Base-by-base conservation (phyloP, 2,329 filamentous ascomycete species). In the Xylariaceae sp. region DNA sequence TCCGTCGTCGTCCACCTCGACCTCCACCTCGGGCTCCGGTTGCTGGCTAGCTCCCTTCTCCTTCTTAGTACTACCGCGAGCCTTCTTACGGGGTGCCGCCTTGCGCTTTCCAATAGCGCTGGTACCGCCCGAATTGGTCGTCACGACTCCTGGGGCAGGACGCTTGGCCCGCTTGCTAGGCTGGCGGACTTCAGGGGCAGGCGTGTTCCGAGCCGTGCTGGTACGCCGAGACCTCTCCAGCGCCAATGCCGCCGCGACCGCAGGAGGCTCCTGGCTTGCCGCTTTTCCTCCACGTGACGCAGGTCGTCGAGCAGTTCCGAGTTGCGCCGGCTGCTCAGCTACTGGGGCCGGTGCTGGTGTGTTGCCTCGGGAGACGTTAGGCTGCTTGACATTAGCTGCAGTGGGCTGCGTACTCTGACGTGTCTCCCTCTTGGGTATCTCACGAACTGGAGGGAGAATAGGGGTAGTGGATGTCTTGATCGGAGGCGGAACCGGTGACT, bases 81-180 rank as follows among this genome's bases (percentile, higher is more conserved):
- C 78, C 73, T 86, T 90, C 77, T 86, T 89, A 67, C 79, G 82
- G 2, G 87, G 86, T 57, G 87, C 85, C 23, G 84, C 84, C 72
- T 88, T 88, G 51, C 89, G 82, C 75, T 85, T 88, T 60, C 88
- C 88, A 59, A 90, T 85, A 61, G 87, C 89, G 68, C 82, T 85
- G 70, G 78, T 85, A 69, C 82, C 81, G 68, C 82, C 82, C 66
- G 80, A 81, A 72, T 79, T 83, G 42, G 81, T 85, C 64, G 79
- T 89, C 67, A 92, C 83, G 64, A 89, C 80, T 59, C 88, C 88
- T 9, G 88, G 89, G 35, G 87, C 88, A 51, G 88, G 88, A 59
- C 86, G 79, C 75, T 88, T 90, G 56, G 81, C 77, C 54, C 88
- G 83, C 68, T 85, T 83, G 66, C 75, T 78, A n/a, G 74, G 70